Conservation (phyloP, 2,329 filamentous ascomycete genomes). For the Pseudogymnoascus sp. region DNA sequence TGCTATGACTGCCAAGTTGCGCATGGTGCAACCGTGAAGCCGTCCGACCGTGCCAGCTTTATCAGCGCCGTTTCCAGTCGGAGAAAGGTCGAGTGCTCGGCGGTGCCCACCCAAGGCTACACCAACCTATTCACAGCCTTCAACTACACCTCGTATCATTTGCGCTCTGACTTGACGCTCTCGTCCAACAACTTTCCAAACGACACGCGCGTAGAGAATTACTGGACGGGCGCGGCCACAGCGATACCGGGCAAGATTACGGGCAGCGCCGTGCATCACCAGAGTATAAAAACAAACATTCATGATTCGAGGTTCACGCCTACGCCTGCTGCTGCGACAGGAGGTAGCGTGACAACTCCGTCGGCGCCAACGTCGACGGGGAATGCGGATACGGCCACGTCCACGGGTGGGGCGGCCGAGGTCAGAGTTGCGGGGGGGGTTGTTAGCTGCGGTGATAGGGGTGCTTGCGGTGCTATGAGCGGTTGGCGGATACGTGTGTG, state of each 20-base stretch:
- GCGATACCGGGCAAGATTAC: constrained; percentile 9
- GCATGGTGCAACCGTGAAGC: neutral
- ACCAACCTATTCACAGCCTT: neutral
- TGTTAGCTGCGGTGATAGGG: constrained; percentile 2
- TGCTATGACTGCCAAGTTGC: constrained; percentile 8
- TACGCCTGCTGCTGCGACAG: neutral
- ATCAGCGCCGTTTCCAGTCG: neutral
- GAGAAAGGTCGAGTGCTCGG: neutral
- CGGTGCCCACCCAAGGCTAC: neutral
- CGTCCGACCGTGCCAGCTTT: neutral
- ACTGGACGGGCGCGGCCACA: constrained; percentile 7
- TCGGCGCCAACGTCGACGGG: neutral
- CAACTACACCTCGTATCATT: neutral
- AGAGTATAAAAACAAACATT: neutral
- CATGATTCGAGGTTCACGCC: neutral
- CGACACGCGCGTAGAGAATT: constrained; percentile 3
- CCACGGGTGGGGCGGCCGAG: neutral
- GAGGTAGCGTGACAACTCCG: neutral
- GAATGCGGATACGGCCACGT: neutral
- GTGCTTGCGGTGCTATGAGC: neutral
- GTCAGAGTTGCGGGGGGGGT: constrained; percentile 7
- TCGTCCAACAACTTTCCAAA: constrained; percentile 12
- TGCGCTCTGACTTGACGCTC: neutral
- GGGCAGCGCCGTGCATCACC: neutral
- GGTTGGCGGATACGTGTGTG: neutral